phyloP scores from a whole-genome alignment of 2,329 filamentous ascomycete species.

The Cladophialophora psammophila region DNA sequence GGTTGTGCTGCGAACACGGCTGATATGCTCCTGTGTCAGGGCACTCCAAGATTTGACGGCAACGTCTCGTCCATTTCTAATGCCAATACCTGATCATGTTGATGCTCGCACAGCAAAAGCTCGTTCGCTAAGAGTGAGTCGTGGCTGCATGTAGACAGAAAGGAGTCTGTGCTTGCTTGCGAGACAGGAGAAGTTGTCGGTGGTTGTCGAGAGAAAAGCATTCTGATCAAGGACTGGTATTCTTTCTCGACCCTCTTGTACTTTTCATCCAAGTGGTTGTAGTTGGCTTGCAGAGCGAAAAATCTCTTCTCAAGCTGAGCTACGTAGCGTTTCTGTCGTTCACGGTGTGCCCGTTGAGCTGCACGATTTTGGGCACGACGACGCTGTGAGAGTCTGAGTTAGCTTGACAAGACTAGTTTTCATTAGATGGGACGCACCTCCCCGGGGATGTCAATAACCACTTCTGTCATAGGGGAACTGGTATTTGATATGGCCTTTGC shows the following conservation, averaged over 20 bases:
- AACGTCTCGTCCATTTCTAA: not conserved
- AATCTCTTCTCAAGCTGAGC: conserved; percentile 16
- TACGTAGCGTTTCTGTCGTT: conserved; percentile 19
- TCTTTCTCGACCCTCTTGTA: conserved; percentile 13
- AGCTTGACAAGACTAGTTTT: not conserved
- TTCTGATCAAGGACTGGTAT: conserved; percentile 8
- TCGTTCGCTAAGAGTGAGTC: not conserved
- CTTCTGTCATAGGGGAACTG: conserved; percentile 2
- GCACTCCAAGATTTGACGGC: not conserved
- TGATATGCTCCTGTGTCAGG: not conserved
- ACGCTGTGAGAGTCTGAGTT: conserved; percentile 1
- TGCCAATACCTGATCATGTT: conserved; percentile 3
- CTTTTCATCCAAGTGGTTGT: conserved; percentile 16
- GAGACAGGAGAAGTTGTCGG: not conserved
- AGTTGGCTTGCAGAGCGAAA: conserved; percentile 14
- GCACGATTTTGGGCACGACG: conserved; percentile 19
- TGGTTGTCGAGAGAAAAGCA: conserved; percentile 7
- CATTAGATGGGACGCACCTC: conserved; percentile 6
- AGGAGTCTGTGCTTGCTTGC: not conserved
- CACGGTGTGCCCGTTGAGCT: conserved; percentile 18
- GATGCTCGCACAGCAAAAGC: conserved; percentile 7
- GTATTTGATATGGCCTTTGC: not conserved
- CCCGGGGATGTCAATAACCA: conserved; percentile 13
- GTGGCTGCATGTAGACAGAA: not conserved
- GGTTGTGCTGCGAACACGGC: not conserved